Evolutionary conservation across 495 filamentous ascomycete genomes (phyloP), one percentile per base, ranked within the genome.

Genomic region (Cairneyella variabilis): DNA sequence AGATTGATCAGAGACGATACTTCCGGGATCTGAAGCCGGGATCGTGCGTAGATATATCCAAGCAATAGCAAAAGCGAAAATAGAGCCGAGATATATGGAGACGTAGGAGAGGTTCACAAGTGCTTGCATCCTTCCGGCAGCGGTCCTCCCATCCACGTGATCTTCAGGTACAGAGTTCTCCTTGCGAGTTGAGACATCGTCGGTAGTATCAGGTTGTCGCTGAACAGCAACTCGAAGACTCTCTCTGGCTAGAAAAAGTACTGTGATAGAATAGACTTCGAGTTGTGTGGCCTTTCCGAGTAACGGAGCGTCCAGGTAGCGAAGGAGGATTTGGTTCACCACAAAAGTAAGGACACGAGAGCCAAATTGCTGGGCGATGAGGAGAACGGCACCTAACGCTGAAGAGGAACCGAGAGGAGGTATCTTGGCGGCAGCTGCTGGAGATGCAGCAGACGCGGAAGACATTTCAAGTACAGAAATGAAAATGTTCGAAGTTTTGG

Each of bases 211-310:
- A 23, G 81, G 75, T 54, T 95, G 87, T 53, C 92, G 78, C 66
- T 96, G 91, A 30, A 95, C 78, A 3, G 91, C 90, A 20, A 90
- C 83, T 16, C 93, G 80, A 37, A 97, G 71, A 49, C 85, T 89
- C 69, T 99, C 93, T 26, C 93, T 77, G 0, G 93, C 88, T 58
- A 97, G 97, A 66, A 90, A 96, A 2, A 97, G 74, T 10, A 95
- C 83, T 2, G 89, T 85, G 25, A 91, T 84, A 51, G 89, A 89
- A 67, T 88, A 96, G 1, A 97, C 80, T 55, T 99, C 93, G 3
- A 97, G 78, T 65, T 96, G 95, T 2, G 90, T 82, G 1, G 91
- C 87, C 23, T 93, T 76, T 3, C 91, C 93, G 1, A 97, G 76
- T 0, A 91, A 74, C 37, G 85, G 78, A 0, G 93, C 91, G 0